Percentiles rank a stretch among this genome's conserved stretches.
Conservation (phyloP, 1,284 basidiomycete genomes). For the Ustilago loliicola region DNA sequence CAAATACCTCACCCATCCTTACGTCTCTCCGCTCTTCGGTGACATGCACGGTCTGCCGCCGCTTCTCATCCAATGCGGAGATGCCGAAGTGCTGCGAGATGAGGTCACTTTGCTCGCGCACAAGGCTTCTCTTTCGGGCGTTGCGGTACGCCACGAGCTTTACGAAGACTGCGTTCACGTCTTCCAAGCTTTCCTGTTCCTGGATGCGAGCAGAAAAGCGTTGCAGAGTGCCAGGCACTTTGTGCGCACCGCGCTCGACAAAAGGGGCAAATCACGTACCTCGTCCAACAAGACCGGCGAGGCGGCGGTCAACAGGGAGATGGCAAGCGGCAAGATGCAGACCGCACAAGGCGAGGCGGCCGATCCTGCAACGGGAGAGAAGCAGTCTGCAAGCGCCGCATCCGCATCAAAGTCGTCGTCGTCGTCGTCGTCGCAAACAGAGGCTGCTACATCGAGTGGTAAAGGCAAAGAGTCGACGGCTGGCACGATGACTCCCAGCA, state of each 20-base stretch:
- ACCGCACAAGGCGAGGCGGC: slow-evolving; percentile 52
- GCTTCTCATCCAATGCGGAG: slow-evolving; percentile 90
- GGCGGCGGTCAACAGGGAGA: slow-evolving; percentile 71
- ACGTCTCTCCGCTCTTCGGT: slow-evolving; percentile 87
- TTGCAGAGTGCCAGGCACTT: slow-evolving; percentile 69
- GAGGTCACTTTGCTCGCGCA: slow-evolving; percentile 93
- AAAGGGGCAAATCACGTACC: slow-evolving; percentile 52
- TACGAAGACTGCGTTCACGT: slow-evolving; percentile 84
- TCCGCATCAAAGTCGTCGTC: neutral
- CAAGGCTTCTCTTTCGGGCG: slow-evolving; percentile 89
- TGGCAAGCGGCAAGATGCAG: slow-evolving; percentile 55
- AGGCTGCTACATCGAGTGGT: slow-evolving; percentile 6
- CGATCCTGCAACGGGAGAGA: slow-evolving; percentile 51
- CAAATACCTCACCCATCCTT: slow-evolving; percentile 92
- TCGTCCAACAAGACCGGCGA: slow-evolving; percentile 74
- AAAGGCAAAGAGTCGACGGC: slow-evolving; percentile 21
- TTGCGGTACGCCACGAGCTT: slow-evolving; percentile 88
- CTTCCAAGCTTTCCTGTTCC: slow-evolving; percentile 70
- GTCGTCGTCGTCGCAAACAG: neutral
- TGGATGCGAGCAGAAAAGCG: slow-evolving; percentile 69
- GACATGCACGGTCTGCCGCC: slow-evolving; percentile 89
- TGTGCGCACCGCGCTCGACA: slow-evolving; percentile 68
- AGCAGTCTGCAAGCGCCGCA: slow-evolving; percentile 3
- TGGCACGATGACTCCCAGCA: slow-evolving; percentile 29
- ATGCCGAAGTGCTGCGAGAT: slow-evolving; percentile 92